Base-by-base conservation (phyloP, 2,329 filamentous ascomycete genomes). In the Fusarium sp. region DNA sequence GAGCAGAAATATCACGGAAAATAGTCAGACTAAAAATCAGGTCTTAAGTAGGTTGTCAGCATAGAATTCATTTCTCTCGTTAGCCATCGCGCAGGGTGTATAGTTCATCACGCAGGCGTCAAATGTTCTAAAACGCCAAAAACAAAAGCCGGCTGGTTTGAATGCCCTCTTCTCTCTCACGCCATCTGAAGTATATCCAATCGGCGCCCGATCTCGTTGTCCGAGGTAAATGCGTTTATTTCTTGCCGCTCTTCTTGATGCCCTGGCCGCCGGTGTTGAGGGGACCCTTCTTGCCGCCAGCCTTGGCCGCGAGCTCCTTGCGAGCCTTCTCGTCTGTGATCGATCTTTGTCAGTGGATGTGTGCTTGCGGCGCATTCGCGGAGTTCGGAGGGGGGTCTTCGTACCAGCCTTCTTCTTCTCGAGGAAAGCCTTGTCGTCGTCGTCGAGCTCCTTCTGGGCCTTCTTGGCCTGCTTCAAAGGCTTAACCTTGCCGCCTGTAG, bases 191-290 rank as follows among this genome's bases (percentile, higher is more conserved):
- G 68, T 56, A 17, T 61, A 58, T 49, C n/a, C 40, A 61, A 75
- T 12, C 27, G 44, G 55, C 51, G 51, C 22, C 64, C 60, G 51
- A 58, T 57, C 55, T 27, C 38, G 56, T 42, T 42, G 42, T 59
- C 42, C 58, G 22, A 51, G 29, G 51, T 5, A 56, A 60, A 61
- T 36, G 57, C 62, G 14, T 53, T 78, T 89, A 97, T 92, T 98
- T 97, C 93, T 98, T 98, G 84, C 95, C 95, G 71, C 93, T 96
- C 91, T 98, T 98, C 92, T 98, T 98, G 87, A 98, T 98, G 72
- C 94, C 95, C 85, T 97, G 94, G 57, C 88, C 84, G 36, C 94
- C 95, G 35, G 91, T 92, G 85, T 95, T 95, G 81, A 98, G 82
- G 40, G 96, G 95, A 4, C 96, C 96, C 46, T 51, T 51, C 86